Conservation (phyloP, 768 basidiomycete species). For the Mycena chlorophos region DNA sequence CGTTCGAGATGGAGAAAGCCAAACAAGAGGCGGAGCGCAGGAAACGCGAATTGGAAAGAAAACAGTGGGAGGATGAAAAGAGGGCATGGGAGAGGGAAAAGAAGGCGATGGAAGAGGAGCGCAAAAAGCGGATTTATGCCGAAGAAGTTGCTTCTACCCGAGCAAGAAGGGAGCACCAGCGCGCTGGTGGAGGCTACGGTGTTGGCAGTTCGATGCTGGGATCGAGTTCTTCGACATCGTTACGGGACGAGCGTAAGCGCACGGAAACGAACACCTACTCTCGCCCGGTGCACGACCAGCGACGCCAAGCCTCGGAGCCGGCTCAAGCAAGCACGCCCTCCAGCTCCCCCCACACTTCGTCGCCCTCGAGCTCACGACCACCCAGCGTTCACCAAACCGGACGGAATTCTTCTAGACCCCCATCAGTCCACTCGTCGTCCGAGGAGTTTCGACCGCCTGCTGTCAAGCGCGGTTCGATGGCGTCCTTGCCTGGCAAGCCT, state of each 20-base stretch:
- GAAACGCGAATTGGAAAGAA: slow-evolving; percentile 44
- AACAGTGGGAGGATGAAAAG: slow-evolving; percentile 46
- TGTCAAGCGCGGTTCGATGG: slow-evolving; percentile 43
- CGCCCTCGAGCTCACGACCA: slow-evolving; percentile 54
- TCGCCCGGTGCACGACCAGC: slow-evolving; percentile 40
- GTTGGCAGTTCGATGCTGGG: slow-evolving; percentile 29
- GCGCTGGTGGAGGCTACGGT: slow-evolving; percentile 45
- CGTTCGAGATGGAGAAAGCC: slow-evolving; percentile 45
- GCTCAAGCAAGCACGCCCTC: slow-evolving; percentile 29
- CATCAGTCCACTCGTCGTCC: slow-evolving; percentile 58
- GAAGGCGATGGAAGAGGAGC: slow-evolving; percentile 53
- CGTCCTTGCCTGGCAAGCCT: slow-evolving; percentile 35
- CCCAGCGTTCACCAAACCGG: slow-evolving; percentile 42
- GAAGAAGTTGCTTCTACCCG: slow-evolving; percentile 66
- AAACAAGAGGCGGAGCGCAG: slow-evolving; percentile 45
- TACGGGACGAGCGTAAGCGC: slow-evolving; percentile 47
- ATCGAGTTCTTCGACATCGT: slow-evolving; percentile 40
- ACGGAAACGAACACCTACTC: slow-evolving; percentile 39
- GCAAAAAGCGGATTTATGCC: slow-evolving; percentile 49
- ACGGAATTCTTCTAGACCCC: slow-evolving; percentile 45
- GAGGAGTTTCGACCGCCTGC: slow-evolving; percentile 50
- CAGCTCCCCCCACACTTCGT: slow-evolving; percentile 39
- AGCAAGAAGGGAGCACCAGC: slow-evolving; percentile 56
- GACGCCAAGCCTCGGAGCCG: slow-evolving; percentile 49
- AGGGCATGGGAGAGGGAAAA: slow-evolving; percentile 53